Evolutionary conservation across 1,139 yeast genomes (phyloP).

Genomic region (Blastobotrys buckinghamii): DNA sequence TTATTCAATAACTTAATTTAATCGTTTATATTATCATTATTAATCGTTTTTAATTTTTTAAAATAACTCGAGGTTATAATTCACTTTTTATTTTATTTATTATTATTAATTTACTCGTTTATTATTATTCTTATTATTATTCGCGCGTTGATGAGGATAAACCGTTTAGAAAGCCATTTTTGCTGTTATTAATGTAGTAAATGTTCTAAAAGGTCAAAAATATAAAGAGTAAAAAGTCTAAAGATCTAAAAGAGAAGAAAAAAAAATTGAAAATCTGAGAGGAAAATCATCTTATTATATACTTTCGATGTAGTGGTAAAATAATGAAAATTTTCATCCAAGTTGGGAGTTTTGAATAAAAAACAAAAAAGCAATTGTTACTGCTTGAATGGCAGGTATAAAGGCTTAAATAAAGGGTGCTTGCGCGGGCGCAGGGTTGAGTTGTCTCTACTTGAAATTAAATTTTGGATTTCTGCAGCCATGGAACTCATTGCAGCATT

Average conservation of each 20-base stretch:
- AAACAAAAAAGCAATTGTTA: too few relatives aligned
- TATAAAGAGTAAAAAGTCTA: neutral
- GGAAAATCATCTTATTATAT: neutral
- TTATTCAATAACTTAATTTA: constrained; percentile 6
- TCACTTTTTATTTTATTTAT: neutral
- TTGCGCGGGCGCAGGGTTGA: neutral
- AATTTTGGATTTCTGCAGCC: neutral
- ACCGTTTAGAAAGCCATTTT: constrained; percentile 15
- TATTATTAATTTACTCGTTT: neutral
- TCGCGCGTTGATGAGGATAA: constrained; percentile 7
- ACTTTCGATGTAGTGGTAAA: neutral
- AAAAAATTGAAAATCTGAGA: constrained; percentile 2
- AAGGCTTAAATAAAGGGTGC: too few relatives aligned
- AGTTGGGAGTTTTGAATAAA: neutral
- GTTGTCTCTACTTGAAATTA: neutral
- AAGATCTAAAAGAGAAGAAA: neutral
- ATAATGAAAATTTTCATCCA: neutral
- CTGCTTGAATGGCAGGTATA: too few relatives aligned
- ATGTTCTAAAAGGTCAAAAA: constrained; percentile 5
- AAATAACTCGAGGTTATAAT: constrained; percentile 2
- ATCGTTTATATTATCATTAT: neutral
- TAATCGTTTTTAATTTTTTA: constrained; percentile 1
- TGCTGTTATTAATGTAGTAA: constrained; percentile 3
- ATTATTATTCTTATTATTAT: constrained; percentile 2
- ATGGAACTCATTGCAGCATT: too few relatives aligned